Base-by-base conservation (phyloP, 306 rosid species). In the Inga leiocalycina region DNA sequence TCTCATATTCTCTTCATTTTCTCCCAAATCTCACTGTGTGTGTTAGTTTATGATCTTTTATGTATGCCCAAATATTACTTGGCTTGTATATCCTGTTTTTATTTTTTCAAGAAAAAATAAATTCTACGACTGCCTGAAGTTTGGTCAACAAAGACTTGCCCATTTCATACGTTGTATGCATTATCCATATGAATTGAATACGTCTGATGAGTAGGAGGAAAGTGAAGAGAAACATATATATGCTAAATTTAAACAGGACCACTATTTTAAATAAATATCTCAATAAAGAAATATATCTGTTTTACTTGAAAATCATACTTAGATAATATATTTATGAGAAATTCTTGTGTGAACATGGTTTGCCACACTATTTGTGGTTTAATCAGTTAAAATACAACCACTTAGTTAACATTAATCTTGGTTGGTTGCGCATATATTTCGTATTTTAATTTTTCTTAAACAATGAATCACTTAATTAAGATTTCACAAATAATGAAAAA, bases 1-100 rank as follows among this genome's bases (percentile, higher is more conserved):
- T 54, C 67, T n/a, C 67, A 79, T 44, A 30, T 71, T 52, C 54
- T 61, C 14, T 16, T 79, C 65, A 74, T 64, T 73, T 76, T 72
- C 39, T 24, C 68, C 27, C 37, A 12, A 30, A 19, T 22, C 10
- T 48, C 15, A 16, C 27, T 70, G 12, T 45, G 82, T 48, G 71
- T 46, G 48, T 66, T 35, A 32, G 72, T 70, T 14, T 52, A 82
- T 15, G 19, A 44, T 61, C 44, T 8, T 59, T 43, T 0, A 34
- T 3, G 16, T 39, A 3, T 69, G 30, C 15, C 72, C 12, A 37
- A 30, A 35, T 34, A 8, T 17, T 35, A 8, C 37, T 37, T 68
- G 73, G 27, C 24, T 68, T 68, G 7, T 64, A 14, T 13, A 11
- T 32, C 14, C 74, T 68, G 4, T 69, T 69, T 9, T 37, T 39